These are phyloP conservation scores for Aspergillaceae sp. DNA, from an alignment of 2,329 filamentous ascomycete species.

Conservation along the genomic window DNA sequence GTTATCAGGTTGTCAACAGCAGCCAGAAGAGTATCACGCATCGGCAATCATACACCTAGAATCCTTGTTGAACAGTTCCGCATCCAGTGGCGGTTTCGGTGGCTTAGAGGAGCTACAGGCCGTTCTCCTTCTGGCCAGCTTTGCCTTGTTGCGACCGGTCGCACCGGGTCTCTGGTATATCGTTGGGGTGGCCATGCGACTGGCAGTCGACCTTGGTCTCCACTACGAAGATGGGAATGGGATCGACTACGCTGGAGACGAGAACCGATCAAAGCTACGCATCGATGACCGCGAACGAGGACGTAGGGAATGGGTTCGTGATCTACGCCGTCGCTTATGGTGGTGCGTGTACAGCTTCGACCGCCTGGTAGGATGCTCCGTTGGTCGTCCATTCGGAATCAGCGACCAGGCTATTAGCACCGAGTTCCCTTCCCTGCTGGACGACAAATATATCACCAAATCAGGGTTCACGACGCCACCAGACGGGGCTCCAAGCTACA, in stretches of 20 bases:
- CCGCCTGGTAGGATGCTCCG: conserved; percentile 87
- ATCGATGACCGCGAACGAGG: conserved; percentile 52
- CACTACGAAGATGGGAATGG: conserved; percentile 83
- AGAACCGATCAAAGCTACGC: conserved; percentile 24
- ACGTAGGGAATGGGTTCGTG: conserved; percentile 72
- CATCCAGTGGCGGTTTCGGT: conserved; percentile 59
- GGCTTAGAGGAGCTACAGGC: conserved; percentile 87
- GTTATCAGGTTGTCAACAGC: conserved; percentile 53
- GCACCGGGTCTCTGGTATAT: conserved; percentile 97
- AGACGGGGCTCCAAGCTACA: conserved; percentile 68
- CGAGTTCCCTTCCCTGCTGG: conserved; percentile 80
- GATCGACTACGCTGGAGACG: conserved; percentile 43
- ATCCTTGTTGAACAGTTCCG: conserved; percentile 63
- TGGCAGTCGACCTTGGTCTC: conserved; percentile 84
- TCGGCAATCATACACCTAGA: conserved; percentile 89
- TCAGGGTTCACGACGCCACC: conserved; percentile 59
- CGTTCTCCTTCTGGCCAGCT: conserved; percentile 82
- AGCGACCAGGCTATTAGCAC: conserved; percentile 96
- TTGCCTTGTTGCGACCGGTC: conserved; percentile 82
- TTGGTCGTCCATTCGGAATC: conserved; percentile 86
- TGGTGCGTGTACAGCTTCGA: conserved; percentile 97
- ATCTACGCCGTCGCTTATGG: conserved; percentile 80
- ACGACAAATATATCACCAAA: conserved; percentile 80
- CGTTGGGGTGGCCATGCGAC: conserved; percentile 79
- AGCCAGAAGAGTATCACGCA: conserved; percentile 93